Percentiles rank a stretch among this genome's conserved stretches.
These are phyloP conservation scores for Phytomonas serpens DNA, from an alignment of 208 protist species.

Conservation along the genomic window DNA sequence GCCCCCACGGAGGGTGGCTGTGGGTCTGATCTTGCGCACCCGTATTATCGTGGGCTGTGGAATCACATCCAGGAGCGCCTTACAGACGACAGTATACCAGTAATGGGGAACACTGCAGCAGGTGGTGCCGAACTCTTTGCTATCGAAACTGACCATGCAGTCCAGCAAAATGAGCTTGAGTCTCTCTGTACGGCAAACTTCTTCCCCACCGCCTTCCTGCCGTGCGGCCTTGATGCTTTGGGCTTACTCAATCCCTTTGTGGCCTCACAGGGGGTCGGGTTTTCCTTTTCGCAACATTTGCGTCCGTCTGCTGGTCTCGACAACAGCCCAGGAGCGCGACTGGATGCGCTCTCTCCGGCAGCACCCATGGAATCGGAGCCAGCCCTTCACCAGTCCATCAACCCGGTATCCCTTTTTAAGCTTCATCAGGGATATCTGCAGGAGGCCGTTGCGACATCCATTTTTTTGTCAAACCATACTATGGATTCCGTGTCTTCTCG, in stretches of 20 bases:
- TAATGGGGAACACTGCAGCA: not conserved
- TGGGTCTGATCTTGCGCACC: conserved; percentile 42
- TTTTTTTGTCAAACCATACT: not conserved
- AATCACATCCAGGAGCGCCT: conserved; percentile 14
- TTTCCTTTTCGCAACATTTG: not conserved
- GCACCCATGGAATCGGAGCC: not conserved
- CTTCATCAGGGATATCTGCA: conserved; percentile 46
- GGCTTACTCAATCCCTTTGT: conserved; percentile 43
- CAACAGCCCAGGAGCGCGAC: not conserved
- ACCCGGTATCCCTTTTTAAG: conserved; percentile 1
- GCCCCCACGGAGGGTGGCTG: conserved; percentile 13
- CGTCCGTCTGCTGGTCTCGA: not conserved
- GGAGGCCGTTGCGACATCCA: conserved; percentile 6
- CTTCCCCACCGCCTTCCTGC: conserved; percentile 57
- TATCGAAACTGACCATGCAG: not conserved
- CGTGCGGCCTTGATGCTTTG: conserved; percentile 52
- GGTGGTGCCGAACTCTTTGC: not conserved
- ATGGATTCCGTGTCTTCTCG: not conserved
- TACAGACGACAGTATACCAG: not conserved
- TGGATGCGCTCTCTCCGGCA: not conserved
- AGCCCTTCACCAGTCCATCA: not conserved
- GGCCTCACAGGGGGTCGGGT: conserved; percentile 20
- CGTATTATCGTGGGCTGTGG: conserved; percentile 67
- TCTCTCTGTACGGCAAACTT: conserved; percentile 44
- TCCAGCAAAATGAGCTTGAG: not conserved